Percentiles rank a stretch among this genome's conserved stretches.
Conservation (phyloP, 345 rosid genomes). For the Syzygium aromaticum region DNA sequence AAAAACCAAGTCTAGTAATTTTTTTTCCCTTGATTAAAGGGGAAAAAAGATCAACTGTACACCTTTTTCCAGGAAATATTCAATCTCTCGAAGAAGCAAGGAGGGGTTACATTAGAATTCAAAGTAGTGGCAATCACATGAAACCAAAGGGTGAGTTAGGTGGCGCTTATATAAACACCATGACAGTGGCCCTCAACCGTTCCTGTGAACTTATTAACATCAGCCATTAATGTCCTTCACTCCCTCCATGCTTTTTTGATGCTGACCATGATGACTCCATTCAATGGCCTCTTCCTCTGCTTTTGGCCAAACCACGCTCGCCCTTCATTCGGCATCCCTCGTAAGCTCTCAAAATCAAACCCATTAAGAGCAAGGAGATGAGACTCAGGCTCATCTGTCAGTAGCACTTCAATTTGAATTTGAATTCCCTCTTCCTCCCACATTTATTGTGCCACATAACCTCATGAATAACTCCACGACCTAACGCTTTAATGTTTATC, state of each 20-base stretch:
- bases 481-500: background rate
- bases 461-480: background rate
- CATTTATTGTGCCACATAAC: background rate
- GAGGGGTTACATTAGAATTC: background rate
- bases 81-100: background rate
- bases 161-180: background rate
- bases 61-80: background rate
- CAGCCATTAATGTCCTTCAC: slow-evolving; percentile 7
- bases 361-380: background rate
- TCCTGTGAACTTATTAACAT: slow-evolving; percentile 5
- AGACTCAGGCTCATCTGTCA: background rate
- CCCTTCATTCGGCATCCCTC: background rate
- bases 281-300: background rate
- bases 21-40: background rate
- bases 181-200: slow-evolving; percentile 1
- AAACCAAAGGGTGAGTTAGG: background rate
- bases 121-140: background rate
- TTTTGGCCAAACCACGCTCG: background rate
- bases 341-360: background rate
- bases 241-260: background rate
- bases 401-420: slow-evolving; percentile 7
- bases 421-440: background rate
- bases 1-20: background rate
- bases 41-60: background rate
- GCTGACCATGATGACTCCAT: background rate